Base-by-base conservation (phyloP, 192 early-diverging fungal genomes). In the Podila epicladia region DNA sequence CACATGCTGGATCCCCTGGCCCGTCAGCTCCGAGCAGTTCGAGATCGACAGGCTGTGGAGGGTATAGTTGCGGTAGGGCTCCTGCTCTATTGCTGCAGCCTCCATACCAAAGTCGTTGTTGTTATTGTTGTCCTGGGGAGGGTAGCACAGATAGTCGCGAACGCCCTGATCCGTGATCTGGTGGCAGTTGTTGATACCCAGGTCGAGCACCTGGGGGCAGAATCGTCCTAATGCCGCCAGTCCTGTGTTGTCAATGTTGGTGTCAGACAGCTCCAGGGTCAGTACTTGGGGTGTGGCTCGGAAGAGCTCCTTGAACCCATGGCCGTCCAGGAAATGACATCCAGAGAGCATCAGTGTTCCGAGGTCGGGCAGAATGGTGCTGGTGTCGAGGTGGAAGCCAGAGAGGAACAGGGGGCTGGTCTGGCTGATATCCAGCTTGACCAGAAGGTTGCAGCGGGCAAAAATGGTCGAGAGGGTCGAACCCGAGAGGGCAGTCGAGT, bases 81-180 rank as follows among this genome's bases (percentile, higher is more conserved):
- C 60, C 20, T 41, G 65, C 0, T 37, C 41, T 35, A 24, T 17
- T 35, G 22, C 22, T 50, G 31, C 22, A 31, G 51, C n/a, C 22
- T 9, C 7, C 5, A 12, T 4, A n/a, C 53, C 9, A 17, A 22
- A 31, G 26, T 45, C 7, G 6, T 29, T 11, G 63, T 17, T 48
- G 50, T 48, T 45, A 9, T 49, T 70, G 24, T 63, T 15, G 6
- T 63, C 19, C n/a, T 17, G 17, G 70, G 71, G 28, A 62, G 65
- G 65, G 72, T 79, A 26, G 29, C 59, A 3, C 13, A 61, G 31
- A 4, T 19, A 32, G 26, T 80, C 77, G 12, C 62, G 65, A 2
- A 80, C 49, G 24, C 77, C 77, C 32, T 80, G 77, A 51, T 80
- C 77, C 13, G 77, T 80, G 29, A 80, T 73, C 13, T 80, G 77